These are phyloP conservation scores for Fusarium sp. DNA, from an alignment of 2,329 filamentous ascomycete genomes.

Conservation along the genomic window DNA sequence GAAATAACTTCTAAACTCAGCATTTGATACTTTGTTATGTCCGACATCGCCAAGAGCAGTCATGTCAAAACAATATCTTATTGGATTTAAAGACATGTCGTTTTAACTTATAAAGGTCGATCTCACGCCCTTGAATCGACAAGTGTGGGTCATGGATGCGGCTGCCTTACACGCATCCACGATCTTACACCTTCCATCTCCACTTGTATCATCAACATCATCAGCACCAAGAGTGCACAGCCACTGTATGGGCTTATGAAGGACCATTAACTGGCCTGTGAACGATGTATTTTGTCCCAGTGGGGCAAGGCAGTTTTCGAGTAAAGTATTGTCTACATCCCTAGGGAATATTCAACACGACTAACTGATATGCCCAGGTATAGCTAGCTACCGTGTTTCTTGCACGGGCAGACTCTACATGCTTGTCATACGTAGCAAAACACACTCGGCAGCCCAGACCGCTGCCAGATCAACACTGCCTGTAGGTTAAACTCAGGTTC, in stretches of 20 bases:
- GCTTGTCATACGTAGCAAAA: too few relatives aligned
- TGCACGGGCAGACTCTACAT: background rate
- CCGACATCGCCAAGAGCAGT: too few relatives aligned
- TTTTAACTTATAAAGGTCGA: background rate
- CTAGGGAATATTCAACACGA: background rate
- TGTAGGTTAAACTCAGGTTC: background rate
- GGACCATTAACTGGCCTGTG: background rate
- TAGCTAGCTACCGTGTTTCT: background rate
- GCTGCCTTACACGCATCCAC: slow-evolving; percentile 16
- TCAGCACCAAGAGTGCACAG: background rate
- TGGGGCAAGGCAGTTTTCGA: background rate
- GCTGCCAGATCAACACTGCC: background rate
- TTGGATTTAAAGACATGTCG: too few relatives aligned
- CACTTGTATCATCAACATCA: background rate
- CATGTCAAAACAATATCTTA: background rate
- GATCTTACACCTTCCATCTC: background rate
- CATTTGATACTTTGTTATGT: too few relatives aligned
- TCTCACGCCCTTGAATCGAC: slow-evolving; percentile 44
- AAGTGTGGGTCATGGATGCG: slow-evolving; percentile 19
- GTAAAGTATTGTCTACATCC: background rate
- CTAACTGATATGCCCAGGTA: background rate
- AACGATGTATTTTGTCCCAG: background rate
- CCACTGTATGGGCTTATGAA: background rate
- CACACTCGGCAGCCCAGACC: background rate
- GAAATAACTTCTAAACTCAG: too few relatives aligned